These are phyloP conservation scores for Xylaria longipes DNA, from an alignment of 495 filamentous ascomycete genomes.

Conservation along the genomic window DNA sequence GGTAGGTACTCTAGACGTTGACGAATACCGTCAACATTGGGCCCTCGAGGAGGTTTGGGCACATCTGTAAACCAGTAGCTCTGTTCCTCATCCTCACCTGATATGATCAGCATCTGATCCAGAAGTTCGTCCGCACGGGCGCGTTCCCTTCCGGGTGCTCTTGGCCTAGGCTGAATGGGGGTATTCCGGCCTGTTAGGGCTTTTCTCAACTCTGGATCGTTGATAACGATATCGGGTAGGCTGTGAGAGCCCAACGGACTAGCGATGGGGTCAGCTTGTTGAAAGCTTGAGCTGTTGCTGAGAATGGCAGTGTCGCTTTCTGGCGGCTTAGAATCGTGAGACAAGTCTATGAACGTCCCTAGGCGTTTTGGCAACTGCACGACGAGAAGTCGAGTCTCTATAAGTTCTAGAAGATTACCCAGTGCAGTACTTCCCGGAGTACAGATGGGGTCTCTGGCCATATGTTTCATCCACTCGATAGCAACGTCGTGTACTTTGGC, in stretches of 20 bases:
- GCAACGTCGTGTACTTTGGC: neutral
- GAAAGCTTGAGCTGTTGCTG: neutral
- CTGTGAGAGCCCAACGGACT: neutral
- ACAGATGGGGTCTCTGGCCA: neutral
- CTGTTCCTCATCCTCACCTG: neutral
- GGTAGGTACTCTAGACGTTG: neutral
- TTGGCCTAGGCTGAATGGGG: neutral
- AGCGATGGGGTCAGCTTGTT: neutral
- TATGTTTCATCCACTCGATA: neutral
- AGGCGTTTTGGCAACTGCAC: neutral
- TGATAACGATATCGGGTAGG: neutral
- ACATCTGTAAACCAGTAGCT: neutral
- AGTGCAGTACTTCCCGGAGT: neutral
- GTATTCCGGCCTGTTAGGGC: neutral
- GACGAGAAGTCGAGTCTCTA: neutral
- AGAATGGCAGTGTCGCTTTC: too few species aligned
- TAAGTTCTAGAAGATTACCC: neutral
- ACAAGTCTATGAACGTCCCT: neutral
- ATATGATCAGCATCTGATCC: neutral
- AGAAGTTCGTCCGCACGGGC: neutral
- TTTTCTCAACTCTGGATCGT: neutral
- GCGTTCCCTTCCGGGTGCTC: neutral
- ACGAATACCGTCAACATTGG: neutral
- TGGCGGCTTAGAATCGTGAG: neutral
- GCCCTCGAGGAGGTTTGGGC: neutral